These are phyloP conservation scores for Boletus fagicola DNA, from an alignment of 768 basidiomycete genomes.

Conservation along the genomic window DNA sequence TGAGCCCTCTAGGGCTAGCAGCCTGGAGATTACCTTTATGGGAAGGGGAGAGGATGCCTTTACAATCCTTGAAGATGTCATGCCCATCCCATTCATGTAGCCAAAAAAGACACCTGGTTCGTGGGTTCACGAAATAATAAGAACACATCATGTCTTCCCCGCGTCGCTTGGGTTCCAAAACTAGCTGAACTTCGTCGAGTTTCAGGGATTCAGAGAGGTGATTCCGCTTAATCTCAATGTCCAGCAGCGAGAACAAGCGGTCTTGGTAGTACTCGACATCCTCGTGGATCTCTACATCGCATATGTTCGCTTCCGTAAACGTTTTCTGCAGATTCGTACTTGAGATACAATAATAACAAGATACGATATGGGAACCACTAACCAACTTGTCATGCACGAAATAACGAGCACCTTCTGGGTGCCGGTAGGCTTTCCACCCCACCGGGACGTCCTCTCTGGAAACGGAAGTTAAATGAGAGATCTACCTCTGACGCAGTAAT, in stretches of 20 bases:
- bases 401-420: constrained; percentile 64
- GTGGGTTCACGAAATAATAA: constrained; percentile 56
- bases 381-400: constrained; percentile 50
- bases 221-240: constrained; percentile 4
- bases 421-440: constrained; percentile 48
- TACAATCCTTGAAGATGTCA: constrained; percentile 31
- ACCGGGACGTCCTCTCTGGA: constrained; percentile 18
- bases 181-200: constrained; percentile 37
- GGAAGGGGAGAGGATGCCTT: constrained; percentile 15
- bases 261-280: constrained; percentile 38
- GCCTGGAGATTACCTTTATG: constrained; percentile 24
- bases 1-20: background rate
- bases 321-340: constrained; percentile 40
- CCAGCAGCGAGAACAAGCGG: constrained; percentile 21
- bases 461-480: background rate
- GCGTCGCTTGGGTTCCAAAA: constrained; percentile 41
- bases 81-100: constrained; percentile 42
- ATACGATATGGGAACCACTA: constrained; percentile 4
- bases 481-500: background rate
- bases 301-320: constrained; percentile 55
- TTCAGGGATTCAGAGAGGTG: constrained; percentile 30
- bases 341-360: constrained; percentile 2
- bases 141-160: constrained; percentile 24
- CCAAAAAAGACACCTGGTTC: constrained; percentile 51
- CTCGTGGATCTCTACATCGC: constrained; percentile 31